phyloP scores from a whole-genome alignment of 2,329 filamentous ascomycete genomes.

The Chaetomiaceae sp. region DNA sequence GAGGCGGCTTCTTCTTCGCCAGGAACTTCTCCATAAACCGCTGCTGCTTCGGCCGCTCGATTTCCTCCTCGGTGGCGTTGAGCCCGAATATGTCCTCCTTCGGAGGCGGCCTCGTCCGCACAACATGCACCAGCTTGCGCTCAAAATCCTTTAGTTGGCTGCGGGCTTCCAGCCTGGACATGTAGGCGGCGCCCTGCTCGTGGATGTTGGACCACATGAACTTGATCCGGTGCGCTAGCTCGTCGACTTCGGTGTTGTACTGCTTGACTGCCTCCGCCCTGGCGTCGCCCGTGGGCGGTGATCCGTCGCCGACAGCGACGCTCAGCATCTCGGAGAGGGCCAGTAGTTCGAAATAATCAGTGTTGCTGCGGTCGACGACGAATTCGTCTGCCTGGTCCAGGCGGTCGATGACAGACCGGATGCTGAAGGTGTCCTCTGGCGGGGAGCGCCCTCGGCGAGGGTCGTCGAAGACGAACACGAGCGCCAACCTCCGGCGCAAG shows the following conservation, averaged over 20 bases:
- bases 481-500: constrained; percentile 62
- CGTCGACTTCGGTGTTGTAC: constrained; percentile 71
- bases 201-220: constrained; percentile 59
- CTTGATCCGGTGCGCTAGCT: constrained; percentile 56
- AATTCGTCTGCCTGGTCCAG: constrained; percentile 47
- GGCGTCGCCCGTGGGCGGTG: constrained; percentile 25
- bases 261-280: constrained; percentile 28
- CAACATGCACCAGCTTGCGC: constrained; percentile 65
- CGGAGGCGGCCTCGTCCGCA: constrained; percentile 59
- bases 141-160: constrained; percentile 69
- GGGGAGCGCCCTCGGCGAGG: constrained; percentile 37
- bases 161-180: constrained; percentile 73
- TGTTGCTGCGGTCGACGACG: constrained; percentile 44
- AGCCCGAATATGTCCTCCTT: constrained; percentile 50
- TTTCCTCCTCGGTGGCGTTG: constrained; percentile 31
- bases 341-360: constrained; percentile 65
- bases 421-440: constrained; percentile 39
- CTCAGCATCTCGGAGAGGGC: constrained; percentile 67
- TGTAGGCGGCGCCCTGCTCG: constrained; percentile 67
- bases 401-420: constrained; percentile 43
- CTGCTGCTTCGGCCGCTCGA: constrained; percentile 40
- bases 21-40: constrained; percentile 48
- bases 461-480: constrained; percentile 53
- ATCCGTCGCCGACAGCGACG: constrained; percentile 65
- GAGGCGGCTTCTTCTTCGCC: constrained; percentile 7